Evolutionary conservation across 139 green algal genomes (phyloP).

Genomic region (Dunaliella primolecta): DNA sequence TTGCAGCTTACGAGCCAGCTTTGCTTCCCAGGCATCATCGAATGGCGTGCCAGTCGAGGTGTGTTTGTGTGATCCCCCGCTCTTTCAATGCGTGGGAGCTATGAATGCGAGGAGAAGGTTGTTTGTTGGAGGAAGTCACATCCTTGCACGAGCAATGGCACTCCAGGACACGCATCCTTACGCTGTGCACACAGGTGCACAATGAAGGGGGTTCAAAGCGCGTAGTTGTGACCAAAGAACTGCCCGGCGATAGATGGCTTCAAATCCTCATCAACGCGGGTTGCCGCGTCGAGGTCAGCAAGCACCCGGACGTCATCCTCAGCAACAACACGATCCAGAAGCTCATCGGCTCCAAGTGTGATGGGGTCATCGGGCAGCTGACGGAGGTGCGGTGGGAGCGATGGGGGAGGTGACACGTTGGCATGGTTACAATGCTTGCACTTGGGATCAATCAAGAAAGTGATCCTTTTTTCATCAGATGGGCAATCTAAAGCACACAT

Average conservation of each 20-base stretch:
- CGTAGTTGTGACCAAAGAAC: slow-evolving; percentile 94
- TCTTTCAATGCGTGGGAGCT: neutral
- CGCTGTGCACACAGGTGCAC: slow-evolving; percentile 65
- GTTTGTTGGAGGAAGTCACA: too few species aligned
- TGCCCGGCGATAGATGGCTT: slow-evolving; percentile 90
- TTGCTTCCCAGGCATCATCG: slow-evolving; percentile 15
- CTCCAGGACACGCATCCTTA: neutral
- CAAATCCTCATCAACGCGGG: slow-evolving; percentile 66
- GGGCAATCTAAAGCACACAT: too few species aligned
- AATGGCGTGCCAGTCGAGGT: slow-evolving; percentile 46
- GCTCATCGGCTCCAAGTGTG: slow-evolving; percentile 86
- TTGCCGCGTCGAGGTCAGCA: slow-evolving; percentile 47
- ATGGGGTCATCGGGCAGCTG: slow-evolving; percentile 97
- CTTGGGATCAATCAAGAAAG: neutral
- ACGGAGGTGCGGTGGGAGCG: slow-evolving; percentile 76
- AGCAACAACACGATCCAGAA: slow-evolving; percentile 76
- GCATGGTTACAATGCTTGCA: neutral
- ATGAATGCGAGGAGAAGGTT: neutral
- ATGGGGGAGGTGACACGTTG: neutral
- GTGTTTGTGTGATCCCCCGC: neutral
- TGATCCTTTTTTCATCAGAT: neutral
- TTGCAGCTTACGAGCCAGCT: neutral
- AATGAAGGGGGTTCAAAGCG: slow-evolving; percentile 79
- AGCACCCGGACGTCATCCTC: slow-evolving; percentile 81
- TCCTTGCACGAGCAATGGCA: too few species aligned